phyloP scores from a whole-genome alignment of 129 eudicot genomes.

The Saussurea involucrata region DNA sequence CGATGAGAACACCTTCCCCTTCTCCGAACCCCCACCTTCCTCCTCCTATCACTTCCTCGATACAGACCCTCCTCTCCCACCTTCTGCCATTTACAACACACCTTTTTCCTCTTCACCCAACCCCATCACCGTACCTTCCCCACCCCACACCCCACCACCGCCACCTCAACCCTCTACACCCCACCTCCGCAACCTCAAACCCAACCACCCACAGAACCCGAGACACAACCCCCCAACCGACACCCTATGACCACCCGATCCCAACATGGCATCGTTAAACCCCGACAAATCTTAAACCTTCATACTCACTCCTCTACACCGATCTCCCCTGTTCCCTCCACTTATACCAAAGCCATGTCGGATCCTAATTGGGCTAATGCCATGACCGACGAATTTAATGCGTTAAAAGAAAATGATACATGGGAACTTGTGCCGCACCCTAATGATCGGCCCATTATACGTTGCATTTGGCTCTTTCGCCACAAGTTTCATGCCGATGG shows the following conservation, averaged over 20 bases:
- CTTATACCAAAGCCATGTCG: too few relatives aligned
- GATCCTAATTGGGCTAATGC: too few relatives aligned
- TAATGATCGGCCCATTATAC: too few relatives aligned
- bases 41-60: neutral
- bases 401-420: too few relatives aligned
- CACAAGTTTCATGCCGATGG: too few relatives aligned
- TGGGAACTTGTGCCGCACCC: too few relatives aligned
- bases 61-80: neutral
- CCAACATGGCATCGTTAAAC: neutral
- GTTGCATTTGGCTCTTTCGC: too few relatives aligned
- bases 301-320: neutral
- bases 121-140: neutral
- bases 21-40: neutral
- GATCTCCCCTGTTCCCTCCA: too few relatives aligned
- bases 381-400: too few relatives aligned
- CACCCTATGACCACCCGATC: neutral
- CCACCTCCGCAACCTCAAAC: neutral
- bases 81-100: neutral
- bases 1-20: neutral
- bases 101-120: too few relatives aligned
- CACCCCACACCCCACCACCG: neutral
- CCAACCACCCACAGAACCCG: neutral
- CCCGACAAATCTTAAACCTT: neutral
- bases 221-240: neutral
- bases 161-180: neutral